Evolutionary conservation across 257 asterid genomes (phyloP).

Genomic region (Ajuga chamaepitys): DNA sequence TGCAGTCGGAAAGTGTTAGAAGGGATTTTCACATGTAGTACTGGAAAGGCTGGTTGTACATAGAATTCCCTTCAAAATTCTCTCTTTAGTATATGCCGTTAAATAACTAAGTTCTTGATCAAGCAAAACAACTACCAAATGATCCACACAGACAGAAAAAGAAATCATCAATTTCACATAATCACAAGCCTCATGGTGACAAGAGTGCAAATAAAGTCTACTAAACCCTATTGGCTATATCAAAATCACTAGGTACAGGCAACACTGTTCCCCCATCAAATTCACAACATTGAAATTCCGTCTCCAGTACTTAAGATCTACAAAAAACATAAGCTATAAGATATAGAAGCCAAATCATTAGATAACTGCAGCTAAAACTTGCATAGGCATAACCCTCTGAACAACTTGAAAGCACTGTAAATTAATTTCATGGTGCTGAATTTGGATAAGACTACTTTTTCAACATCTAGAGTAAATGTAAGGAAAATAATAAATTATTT

Average conservation of each 20-base stretch:
- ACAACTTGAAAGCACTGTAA: not conserved
- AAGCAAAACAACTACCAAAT: not conserved
- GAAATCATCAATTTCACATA: not conserved
- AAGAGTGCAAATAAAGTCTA: not conserved
- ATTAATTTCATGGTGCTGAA: not conserved
- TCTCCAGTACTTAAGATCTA: not conserved
- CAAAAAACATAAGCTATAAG: not conserved
- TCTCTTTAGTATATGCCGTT: not conserved
- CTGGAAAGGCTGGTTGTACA: not conserved
- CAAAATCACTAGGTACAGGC: not conserved
- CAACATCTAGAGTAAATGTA: not conserved
- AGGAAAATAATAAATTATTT: not conserved
- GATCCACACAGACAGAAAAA: not conserved
- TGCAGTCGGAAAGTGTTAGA: conserved; percentile 19
- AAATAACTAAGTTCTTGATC: not conserved
- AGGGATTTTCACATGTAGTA: not conserved
- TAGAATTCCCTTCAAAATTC: not conserved
- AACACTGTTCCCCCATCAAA: not conserved
- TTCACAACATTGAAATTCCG: not conserved
- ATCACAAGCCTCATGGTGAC: not conserved
- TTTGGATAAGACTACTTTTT: not conserved
- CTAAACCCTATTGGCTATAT: not conserved
- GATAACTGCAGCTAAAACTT: not conserved
- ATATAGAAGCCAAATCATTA: not conserved
- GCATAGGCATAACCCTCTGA: not conserved